Percentiles rank a stretch among this genome's conserved stretches.
Evolutionary conservation across 768 basidiomycete genomes (phyloP).

Genomic region (Naganishia onofrii): DNA sequence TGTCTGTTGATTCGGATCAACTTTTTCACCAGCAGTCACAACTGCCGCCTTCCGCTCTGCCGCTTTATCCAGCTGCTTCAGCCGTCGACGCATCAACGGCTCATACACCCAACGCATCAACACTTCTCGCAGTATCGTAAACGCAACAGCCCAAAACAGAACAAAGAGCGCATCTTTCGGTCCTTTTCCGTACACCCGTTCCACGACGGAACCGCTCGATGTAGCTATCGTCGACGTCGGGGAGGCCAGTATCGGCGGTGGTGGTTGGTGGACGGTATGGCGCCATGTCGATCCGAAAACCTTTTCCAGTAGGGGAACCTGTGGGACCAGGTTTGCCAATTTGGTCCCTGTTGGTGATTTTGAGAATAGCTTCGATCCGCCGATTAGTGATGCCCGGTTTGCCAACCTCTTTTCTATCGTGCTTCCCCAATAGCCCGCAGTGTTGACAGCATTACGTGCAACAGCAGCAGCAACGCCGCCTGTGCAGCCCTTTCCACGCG

Average conservation of each 20-base stretch:
- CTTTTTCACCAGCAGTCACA: too few relatives aligned
- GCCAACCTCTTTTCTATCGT: slow-evolving; percentile 12
- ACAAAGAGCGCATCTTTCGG: slow-evolving; percentile 70
- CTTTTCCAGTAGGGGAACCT: slow-evolving; percentile 8
- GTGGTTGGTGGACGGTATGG: too few relatives aligned
- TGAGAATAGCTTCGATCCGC: not conserved
- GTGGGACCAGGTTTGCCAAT: not conserved
- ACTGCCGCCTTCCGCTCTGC: slow-evolving; percentile 37
- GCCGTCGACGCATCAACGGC: slow-evolving; percentile 76
- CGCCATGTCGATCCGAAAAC: not conserved
- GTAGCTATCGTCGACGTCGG: not conserved
- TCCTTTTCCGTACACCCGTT: slow-evolving; percentile 63
- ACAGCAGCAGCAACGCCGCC: not conserved
- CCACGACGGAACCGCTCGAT: not conserved
- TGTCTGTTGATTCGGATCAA: not conserved
- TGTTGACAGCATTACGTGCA: not conserved
- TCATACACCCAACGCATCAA: slow-evolving; percentile 70
- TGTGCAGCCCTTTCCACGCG: not conserved
- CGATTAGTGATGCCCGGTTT: slow-evolving; percentile 1
- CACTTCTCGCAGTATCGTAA: slow-evolving; percentile 81
- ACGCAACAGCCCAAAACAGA: slow-evolving; percentile 74
- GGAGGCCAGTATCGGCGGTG: not conserved
- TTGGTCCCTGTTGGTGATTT: not conserved
- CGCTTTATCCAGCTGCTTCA: slow-evolving; percentile 61
- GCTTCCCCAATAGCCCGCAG: slow-evolving; percentile 9